phyloP scores from a whole-genome alignment of 495 filamentous ascomycete genomes.

The Arthonia radiata region DNA sequence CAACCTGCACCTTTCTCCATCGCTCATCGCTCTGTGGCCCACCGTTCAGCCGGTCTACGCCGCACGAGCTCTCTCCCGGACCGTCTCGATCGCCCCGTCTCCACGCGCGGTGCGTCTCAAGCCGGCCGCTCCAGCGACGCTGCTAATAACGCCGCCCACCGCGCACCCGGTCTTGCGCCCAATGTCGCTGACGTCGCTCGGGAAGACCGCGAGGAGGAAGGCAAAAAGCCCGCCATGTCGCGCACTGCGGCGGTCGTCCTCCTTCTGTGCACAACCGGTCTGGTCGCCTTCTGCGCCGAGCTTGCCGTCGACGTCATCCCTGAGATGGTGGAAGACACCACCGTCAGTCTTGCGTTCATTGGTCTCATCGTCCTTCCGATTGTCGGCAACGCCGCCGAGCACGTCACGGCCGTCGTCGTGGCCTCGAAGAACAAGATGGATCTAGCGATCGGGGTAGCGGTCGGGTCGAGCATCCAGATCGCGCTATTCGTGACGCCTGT shows the following conservation, averaged over 20 bases:
- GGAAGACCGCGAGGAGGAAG: conserved; percentile 15
- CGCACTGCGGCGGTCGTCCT: conserved; percentile 49
- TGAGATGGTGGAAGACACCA: conserved; percentile 33
- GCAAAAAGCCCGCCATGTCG: conserved; percentile 33
- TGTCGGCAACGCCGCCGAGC: conserved; percentile 79
- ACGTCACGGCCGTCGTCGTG: conserved; percentile 72
- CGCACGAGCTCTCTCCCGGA: conserved; percentile 62
- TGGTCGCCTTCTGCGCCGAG: conserved; percentile 71
- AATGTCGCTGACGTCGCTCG: conserved; percentile 4
- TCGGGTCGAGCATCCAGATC: conserved; percentile 72
- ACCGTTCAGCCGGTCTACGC: conserved; percentile 34
- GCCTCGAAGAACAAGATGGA: conserved; percentile 95
- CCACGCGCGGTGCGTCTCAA: conserved; percentile 1
- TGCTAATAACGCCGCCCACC: conserved; percentile 9
- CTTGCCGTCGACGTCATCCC: conserved; percentile 68
- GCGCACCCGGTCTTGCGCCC: conserved; percentile 1
- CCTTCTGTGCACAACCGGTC: conserved; percentile 46
- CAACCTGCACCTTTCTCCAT: conserved; percentile 15
- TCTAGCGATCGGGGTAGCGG: conserved; percentile 69
- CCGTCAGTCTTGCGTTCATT: conserved; percentile 55
- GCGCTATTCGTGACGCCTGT: conserved; percentile 77
- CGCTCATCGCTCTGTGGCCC: conserved; percentile 22
- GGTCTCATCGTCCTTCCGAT: conserved; percentile 76
- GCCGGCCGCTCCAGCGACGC: conserved; percentile 9
- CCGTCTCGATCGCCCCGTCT: conserved; percentile 25